Percentiles rank a stretch among this genome's conserved stretches.
Evolutionary conservation across 2,329 filamentous ascomycete species (phyloP).

Genomic region (Aspergillus awamori): DNA sequence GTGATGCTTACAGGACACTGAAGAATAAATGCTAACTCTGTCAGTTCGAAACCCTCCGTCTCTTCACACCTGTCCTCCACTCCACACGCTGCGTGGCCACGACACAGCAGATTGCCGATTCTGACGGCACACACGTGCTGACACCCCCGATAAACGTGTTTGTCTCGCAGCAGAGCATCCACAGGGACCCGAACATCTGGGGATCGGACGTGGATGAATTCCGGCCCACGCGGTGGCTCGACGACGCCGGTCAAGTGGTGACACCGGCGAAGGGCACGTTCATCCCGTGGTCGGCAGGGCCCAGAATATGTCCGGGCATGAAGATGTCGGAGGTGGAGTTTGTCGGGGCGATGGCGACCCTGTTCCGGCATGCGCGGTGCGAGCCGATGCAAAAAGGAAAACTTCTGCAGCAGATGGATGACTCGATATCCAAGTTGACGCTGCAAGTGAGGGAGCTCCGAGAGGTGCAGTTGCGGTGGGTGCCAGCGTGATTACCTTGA

Average conservation of each 20-base stretch:
- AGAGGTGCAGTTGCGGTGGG: conserved; percentile 8
- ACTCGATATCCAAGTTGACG: conserved; percentile 1
- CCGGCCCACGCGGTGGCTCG: conserved; percentile 20
- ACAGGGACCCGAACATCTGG: conserved; percentile 6
- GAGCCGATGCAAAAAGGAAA: conserved; percentile 13
- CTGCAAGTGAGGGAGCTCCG: conserved; percentile 6
- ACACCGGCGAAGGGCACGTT: conserved; percentile 47
- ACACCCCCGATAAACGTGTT: conserved; percentile 38
- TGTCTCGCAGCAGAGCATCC: conserved; percentile 7
- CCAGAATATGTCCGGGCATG: conserved; percentile 55
- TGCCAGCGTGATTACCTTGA: background rate
- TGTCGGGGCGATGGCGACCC: conserved; percentile 47
- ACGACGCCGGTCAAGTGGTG: conserved; percentile 29
- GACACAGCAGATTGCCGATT: conserved; percentile 35
- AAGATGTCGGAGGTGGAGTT: conserved; percentile 62
- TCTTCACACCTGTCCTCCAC: conserved; percentile 46
- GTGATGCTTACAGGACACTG: background rate
- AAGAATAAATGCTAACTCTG: background rate
- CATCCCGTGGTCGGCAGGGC: conserved; percentile 54
- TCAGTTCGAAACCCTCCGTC: conserved; percentile 47
- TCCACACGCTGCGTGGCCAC: conserved; percentile 36
- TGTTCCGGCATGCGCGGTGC: conserved; percentile 39
- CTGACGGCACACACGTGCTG: conserved; percentile 33
- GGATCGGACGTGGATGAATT: conserved; percentile 9
- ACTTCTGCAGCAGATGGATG: background rate